phyloP scores from a whole-genome alignment of 2,329 filamentous ascomycete genomes.

The Beauveria rudraprayagi region DNA sequence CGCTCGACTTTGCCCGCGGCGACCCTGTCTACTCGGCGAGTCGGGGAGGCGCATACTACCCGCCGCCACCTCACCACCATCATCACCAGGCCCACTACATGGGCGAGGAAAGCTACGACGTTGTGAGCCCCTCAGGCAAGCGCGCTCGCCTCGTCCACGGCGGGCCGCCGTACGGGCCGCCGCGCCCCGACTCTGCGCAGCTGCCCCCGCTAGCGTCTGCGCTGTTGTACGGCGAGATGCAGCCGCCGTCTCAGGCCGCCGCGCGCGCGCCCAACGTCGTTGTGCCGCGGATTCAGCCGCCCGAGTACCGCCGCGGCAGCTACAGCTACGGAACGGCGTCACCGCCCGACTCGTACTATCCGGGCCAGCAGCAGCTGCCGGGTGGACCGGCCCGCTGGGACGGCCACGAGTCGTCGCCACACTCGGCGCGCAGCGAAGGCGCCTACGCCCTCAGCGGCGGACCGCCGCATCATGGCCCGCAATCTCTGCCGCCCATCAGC shows the following conservation, averaged over 20 bases:
- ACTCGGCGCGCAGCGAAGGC: constrained; percentile 4
- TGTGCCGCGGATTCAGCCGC: constrained; percentile 18
- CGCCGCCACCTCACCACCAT: background rate
- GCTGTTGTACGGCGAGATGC: constrained; percentile 2
- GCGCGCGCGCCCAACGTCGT: constrained; percentile 17
- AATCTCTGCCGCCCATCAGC: constrained; percentile 18
- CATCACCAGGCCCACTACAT: background rate
- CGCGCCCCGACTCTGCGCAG: constrained; percentile 3
- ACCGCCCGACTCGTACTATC: constrained; percentile 2
- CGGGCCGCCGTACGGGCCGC: background rate
- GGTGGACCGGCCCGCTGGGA: background rate
- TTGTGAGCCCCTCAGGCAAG: constrained; percentile 18
- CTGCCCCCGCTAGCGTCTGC: constrained; percentile 6
- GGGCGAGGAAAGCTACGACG: constrained; percentile 11
- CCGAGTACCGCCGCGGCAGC: constrained; percentile 14
- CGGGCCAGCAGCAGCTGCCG: background rate
- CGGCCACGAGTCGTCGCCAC: constrained; percentile 4
- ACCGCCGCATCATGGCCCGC: background rate
- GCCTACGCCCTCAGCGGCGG: constrained; percentile 1
- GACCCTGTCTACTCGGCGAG: background rate
- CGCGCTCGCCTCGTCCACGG: constrained; percentile 15
- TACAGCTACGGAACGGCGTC: background rate
- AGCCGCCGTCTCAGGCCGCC: background rate
- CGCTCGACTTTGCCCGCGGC: constrained; percentile 1
- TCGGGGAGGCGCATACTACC: background rate